Evolutionary conservation across 805 yeast species (phyloP), one percentile per base, ranked within the genome.

Genomic region (Saccharomycopsis babjevae): DNA sequence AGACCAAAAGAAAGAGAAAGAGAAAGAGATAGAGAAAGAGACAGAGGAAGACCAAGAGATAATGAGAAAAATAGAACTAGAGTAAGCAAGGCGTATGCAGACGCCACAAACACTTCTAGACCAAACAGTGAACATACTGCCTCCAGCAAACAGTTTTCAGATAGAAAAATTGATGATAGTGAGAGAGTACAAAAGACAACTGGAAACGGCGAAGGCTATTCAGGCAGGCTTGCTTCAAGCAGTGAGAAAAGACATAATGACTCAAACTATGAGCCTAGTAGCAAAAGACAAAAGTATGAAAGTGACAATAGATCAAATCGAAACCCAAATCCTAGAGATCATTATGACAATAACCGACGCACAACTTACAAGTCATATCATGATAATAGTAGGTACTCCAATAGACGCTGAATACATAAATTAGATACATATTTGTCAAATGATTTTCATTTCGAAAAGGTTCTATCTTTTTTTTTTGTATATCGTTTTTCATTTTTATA

Each of bases 1-100:
- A 43, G 61, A 54, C 46, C 58, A 64, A 16, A 61, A 64, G 50
- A 50, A 43, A 39, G 59, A 56, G 20, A 62, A 56, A 50, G 57
- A 61, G 50, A 63, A 52, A 39, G 32, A 55, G 42, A 28, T 6
- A 38, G 58, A 56, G 20, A 62, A 54, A 50, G 57, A 62, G 52
- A 63, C 54, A 40, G 34, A 56, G 46, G 30, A 11, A 46, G 52
- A 22, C 32, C 52, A 46, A 46, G 52, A 22, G 52, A 46, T 22
- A 56, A 7, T 28, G 57, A 56, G n/a, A 18, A 22, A 30, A 30
- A 18, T 7, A 25, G 50, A 30, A 20, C 13, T 16, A 28, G 50
- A 15, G 50, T 20, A 18, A 11, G 30, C n/a, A 42, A 40, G 11
- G 1, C 57, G 4, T 36, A 28, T 22, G 11, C n/a, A 8, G 57